phyloP scores from a whole-genome alignment of 768 basidiomycete species.

The Thelephora aurantiotincta region DNA sequence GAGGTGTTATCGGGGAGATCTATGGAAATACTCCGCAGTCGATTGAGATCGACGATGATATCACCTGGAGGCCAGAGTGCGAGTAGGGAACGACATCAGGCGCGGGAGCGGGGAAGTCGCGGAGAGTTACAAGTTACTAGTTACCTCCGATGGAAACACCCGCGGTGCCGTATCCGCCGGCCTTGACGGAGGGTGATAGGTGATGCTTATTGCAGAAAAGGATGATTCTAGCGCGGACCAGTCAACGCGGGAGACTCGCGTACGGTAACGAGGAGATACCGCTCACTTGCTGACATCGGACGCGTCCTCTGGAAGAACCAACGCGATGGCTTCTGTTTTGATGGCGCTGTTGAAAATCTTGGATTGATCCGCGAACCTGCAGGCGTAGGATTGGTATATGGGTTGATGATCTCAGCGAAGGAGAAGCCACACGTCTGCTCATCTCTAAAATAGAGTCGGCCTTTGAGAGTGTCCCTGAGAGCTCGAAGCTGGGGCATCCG shows the following conservation, averaged over 20 bases:
- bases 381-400: not conserved
- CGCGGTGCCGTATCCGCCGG: constrained; percentile 84
- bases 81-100: not conserved
- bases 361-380: constrained; percentile 13
- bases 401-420: not conserved
- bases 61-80: constrained; percentile 35
- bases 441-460: not conserved
- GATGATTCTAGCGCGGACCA: constrained; percentile 33
- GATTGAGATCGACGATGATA: constrained; percentile 68
- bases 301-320: constrained; percentile 65
- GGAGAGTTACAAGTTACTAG: too few species aligned
- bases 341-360: constrained; percentile 17
- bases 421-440: not conserved
- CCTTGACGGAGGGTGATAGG: constrained; percentile 69
- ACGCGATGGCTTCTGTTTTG: constrained; percentile 7
- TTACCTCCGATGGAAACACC: constrained; percentile 62
- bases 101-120: not conserved
- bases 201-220: constrained; percentile 59
- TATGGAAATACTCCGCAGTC: constrained; percentile 52
- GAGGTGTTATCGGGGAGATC: constrained; percentile 30
- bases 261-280: not conserved
- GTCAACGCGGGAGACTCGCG: not conserved
- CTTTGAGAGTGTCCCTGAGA: not conserved
- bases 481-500: not conserved
- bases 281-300: constrained; percentile 71